phyloP scores from a whole-genome alignment of 352 stramenopile species.

The Blastocystis sp. region DNA sequence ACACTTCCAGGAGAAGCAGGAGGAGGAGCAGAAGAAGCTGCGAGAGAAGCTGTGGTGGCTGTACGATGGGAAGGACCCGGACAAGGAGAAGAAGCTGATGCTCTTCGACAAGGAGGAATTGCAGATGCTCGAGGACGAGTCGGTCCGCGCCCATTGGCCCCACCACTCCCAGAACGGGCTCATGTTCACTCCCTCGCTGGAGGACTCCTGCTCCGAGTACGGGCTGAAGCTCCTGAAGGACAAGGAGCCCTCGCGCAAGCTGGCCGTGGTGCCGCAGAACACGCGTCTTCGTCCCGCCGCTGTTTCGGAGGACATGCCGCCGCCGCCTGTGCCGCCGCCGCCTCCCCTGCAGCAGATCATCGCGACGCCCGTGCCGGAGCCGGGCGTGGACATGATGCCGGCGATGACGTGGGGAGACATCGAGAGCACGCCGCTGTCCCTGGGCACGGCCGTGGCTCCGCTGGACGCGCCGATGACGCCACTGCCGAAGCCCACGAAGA shows the following conservation, averaged over 20 bases:
- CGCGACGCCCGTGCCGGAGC: slow-evolving; percentile 30
- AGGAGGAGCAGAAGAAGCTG: slow-evolving; percentile 32
- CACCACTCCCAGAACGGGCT: slow-evolving; percentile 37
- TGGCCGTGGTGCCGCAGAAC: slow-evolving; percentile 40
- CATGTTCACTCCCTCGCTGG: slow-evolving; percentile 31
- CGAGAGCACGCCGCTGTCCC: slow-evolving; percentile 28
- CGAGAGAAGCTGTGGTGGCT: slow-evolving; percentile 68
- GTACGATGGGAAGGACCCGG: slow-evolving; percentile 50
- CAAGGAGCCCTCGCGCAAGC: slow-evolving; percentile 14
- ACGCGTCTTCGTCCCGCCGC: not conserved
- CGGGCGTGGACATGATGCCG: slow-evolving; percentile 47
- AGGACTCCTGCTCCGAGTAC: slow-evolving; percentile 25
- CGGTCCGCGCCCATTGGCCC: slow-evolving; percentile 32
- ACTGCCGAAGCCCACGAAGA: slow-evolving; percentile 44
- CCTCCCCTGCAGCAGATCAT: slow-evolving; percentile 8
- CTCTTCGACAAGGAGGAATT: slow-evolving; percentile 42
- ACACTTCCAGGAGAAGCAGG: slow-evolving; percentile 66
- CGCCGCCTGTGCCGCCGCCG: not conserved
- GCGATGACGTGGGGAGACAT: slow-evolving; percentile 49
- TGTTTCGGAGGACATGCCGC: not conserved
- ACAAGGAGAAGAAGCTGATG: slow-evolving; percentile 20
- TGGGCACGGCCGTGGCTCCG: slow-evolving; percentile 1
- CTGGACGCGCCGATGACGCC: slow-evolving; percentile 52
- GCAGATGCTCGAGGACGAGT: slow-evolving; percentile 29
- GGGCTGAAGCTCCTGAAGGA: slow-evolving; percentile 44